Conservation (phyloP, 805 yeast genomes). For the Lachancea waltii region DNA sequence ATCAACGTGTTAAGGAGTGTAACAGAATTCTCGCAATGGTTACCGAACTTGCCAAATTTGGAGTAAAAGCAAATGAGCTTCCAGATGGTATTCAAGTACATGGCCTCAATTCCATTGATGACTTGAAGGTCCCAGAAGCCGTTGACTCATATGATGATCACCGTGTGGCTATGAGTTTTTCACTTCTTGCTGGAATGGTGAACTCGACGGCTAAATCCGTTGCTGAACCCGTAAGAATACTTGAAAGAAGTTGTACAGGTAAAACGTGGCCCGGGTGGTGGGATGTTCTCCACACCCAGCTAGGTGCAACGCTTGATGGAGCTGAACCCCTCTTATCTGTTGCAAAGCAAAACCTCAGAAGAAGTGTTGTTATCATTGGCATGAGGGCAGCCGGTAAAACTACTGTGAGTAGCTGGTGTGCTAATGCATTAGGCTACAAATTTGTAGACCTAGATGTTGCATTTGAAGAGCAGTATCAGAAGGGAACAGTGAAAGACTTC, state of each 20-base stretch:
- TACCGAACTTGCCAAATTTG: constrained; percentile 79
- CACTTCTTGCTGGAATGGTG: constrained; percentile 73
- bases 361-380: constrained; percentile 74
- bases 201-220: constrained; percentile 5
- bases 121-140: constrained; percentile 50
- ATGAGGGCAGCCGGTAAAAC: constrained; percentile 99
- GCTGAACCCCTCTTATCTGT: constrained; percentile 41
- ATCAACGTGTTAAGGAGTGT: constrained; percentile 96
- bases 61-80: constrained; percentile 75
- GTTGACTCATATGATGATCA: constrained; percentile 83
- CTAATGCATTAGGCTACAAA: constrained; percentile 57
- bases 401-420: constrained; percentile 74
- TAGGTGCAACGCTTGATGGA: constrained; percentile 66
- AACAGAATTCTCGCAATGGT: constrained; percentile 95
- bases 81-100: constrained; percentile 88
- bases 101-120: constrained; percentile 49
- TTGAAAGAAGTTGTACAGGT: constrained; percentile 87
- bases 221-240: constrained; percentile 50
- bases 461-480: constrained; percentile 47
- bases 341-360: constrained; percentile 10
- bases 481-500: constrained; percentile 48
- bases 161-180: constrained; percentile 96
- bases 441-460: constrained; percentile 71
- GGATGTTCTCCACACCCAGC: constrained; percentile 74
- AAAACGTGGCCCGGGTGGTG: constrained; percentile 99